A percentile compares a stretch with the other conserved stretches of the same genome.
phyloP scores from a whole-genome alignment of 805 yeast genomes.

The Cyberlindnera xylosilytica region DNA sequence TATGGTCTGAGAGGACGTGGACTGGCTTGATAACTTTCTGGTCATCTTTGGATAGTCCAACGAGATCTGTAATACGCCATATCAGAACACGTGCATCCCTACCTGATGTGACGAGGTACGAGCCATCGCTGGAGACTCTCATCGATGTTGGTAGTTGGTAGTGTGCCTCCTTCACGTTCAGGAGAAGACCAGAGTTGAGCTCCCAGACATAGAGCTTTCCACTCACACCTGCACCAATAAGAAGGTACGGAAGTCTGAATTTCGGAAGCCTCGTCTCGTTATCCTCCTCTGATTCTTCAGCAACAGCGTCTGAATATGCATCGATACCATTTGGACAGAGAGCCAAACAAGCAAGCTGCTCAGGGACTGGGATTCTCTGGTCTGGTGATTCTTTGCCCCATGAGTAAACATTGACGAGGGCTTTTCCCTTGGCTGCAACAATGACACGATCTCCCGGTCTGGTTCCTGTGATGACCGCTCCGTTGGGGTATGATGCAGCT shows the following conservation, averaged over 20 bases:
- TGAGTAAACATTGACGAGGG: conserved; percentile 69
- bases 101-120: conserved; percentile 71
- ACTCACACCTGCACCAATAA: conserved; percentile 70
- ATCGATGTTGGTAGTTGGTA: conserved; percentile 70
- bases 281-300: conserved; percentile 14
- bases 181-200: conserved; percentile 66
- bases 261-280: conserved; percentile 30
- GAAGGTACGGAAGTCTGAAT: conserved; percentile 55
- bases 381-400: conserved; percentile 70
- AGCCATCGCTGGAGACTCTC: conserved; percentile 58
- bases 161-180: conserved; percentile 76
- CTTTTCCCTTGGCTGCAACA: conserved; percentile 66
- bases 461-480: conserved; percentile 49
- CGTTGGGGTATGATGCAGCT: conserved; percentile 45
- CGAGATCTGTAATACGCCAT: conserved; percentile 68
- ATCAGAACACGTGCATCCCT: conserved; percentile 74
- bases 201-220: conserved; percentile 90
- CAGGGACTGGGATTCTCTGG: conserved; percentile 84
- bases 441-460: conserved; percentile 37
- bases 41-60: conserved; percentile 34
- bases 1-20: conserved; percentile 53
- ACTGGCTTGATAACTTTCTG: conserved; percentile 48
- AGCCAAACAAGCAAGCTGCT: conserved; percentile 58
- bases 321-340: conserved; percentile 34
- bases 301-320: conserved; percentile 26